These are phyloP conservation scores for Schizosaccharomyces osmophilus DNA, from an alignment of 805 yeast species.

Conservation along the genomic window DNA sequence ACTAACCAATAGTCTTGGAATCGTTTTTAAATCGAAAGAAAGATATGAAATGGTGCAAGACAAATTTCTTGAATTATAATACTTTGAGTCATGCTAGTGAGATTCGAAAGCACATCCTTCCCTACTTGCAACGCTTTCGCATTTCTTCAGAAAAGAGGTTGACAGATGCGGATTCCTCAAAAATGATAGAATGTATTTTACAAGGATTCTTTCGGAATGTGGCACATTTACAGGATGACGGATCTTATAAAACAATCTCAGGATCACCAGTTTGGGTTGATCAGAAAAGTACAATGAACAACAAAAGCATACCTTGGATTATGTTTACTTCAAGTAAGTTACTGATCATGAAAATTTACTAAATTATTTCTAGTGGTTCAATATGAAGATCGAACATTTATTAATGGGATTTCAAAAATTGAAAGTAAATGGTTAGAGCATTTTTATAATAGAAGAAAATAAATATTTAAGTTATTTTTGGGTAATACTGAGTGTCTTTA, in stretches of 20 bases:
- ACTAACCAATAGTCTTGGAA: neutral
- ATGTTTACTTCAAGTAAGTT: constrained; percentile 4
- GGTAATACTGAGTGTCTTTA: too few relatives aligned
- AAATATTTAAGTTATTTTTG: neutral
- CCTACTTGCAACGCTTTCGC: constrained; percentile 7
- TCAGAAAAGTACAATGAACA: constrained; percentile 8
- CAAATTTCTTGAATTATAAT: constrained; percentile 36
- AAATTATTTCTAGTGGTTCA: constrained; percentile 1
- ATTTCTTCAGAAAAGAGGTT: neutral
- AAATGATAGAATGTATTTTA: constrained; percentile 6
- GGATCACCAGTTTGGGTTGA: constrained; percentile 6
- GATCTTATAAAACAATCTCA: neutral
- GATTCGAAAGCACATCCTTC: constrained; percentile 30
- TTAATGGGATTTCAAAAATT: constrained; percentile 7
- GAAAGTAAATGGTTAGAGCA: constrained; percentile 9
- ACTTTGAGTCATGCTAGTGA: constrained; percentile 43
- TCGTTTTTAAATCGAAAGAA: constrained; percentile 19
- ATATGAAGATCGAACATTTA: constrained; percentile 6
- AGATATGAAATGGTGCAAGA: constrained; percentile 37
- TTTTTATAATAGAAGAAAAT: neutral
- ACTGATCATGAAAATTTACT: too few relatives aligned
- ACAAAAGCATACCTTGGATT: constrained; percentile 7
- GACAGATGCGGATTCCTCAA: neutral
- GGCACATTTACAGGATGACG: constrained; percentile 6
- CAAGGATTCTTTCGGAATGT: constrained; percentile 8